Evolutionary conservation across 805 yeast species (phyloP).

Genomic region (Yamadazyma scolyti): DNA sequence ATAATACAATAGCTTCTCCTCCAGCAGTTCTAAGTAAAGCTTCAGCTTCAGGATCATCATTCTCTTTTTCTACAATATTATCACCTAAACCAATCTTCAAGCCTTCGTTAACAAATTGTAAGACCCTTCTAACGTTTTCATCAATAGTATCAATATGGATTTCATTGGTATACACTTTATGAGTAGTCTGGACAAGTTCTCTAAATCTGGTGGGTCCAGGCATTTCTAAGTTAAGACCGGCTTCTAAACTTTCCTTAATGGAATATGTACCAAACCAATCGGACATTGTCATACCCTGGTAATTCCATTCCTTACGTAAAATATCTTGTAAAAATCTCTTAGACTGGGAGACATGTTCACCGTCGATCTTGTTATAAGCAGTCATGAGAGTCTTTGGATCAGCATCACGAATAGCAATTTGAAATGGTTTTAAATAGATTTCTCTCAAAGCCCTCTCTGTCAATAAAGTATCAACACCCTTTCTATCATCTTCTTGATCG

Average conservation of each 20-base stretch:
- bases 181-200: slow-evolving; percentile 36
- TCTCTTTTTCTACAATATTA: slow-evolving; percentile 31
- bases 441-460: slow-evolving; percentile 64
- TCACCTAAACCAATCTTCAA: slow-evolving; percentile 37
- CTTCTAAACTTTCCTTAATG: slow-evolving; percentile 41
- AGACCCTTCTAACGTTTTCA: slow-evolving; percentile 45
- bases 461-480: slow-evolving; percentile 44
- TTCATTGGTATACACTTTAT: slow-evolving; percentile 40
- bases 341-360: slow-evolving; percentile 52
- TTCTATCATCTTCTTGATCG: slow-evolving; percentile 57
- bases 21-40: slow-evolving; percentile 42
- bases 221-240: slow-evolving; percentile 64
- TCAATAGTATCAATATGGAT: slow-evolving; percentile 40
- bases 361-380: slow-evolving; percentile 61
- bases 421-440: slow-evolving; percentile 61
- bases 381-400: slow-evolving; percentile 59
- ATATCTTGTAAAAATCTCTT: slow-evolving; percentile 40
- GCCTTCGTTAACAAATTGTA: slow-evolving; percentile 45
- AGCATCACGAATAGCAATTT: slow-evolving; percentile 50
- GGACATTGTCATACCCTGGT: slow-evolving; percentile 54
- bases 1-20: slow-evolving; percentile 51
- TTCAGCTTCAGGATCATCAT: slow-evolving; percentile 46
- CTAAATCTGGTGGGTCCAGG: slow-evolving; percentile 58
- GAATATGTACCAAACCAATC: slow-evolving; percentile 65
- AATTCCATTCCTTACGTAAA: slow-evolving; percentile 55